A percentile compares a stretch with the other conserved stretches of the same genome.
These are phyloP conservation scores for Cladosporium colombiae DNA, from an alignment of 2,329 filamentous ascomycete species.

Conservation along the genomic window DNA sequence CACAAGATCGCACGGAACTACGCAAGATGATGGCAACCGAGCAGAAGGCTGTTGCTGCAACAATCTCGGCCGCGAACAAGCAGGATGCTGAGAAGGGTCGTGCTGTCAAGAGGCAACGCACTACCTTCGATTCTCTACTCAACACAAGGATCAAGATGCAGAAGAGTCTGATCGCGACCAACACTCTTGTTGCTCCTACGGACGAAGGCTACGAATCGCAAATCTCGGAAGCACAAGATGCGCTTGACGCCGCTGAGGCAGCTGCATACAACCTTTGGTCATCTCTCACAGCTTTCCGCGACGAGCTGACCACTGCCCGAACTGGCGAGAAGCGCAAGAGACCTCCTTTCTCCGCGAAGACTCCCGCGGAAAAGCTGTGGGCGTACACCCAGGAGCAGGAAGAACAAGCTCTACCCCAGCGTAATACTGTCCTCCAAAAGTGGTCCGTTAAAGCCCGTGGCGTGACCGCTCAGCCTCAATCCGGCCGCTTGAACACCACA, in stretches of 20 bases:
- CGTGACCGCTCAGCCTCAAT: conserved; percentile 57
- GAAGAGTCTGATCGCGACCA: conserved; percentile 81
- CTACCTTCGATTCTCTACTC: conserved; percentile 82
- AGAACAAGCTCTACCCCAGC: conserved; percentile 56
- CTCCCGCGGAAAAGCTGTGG: conserved; percentile 69
- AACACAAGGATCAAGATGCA: conserved; percentile 91
- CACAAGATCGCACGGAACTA: conserved; percentile 54
- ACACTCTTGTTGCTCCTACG: conserved; percentile 59
- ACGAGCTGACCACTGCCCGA: conserved; percentile 56
- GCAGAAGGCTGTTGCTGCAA: conserved; percentile 65
- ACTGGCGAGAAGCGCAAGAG: conserved; percentile 63
- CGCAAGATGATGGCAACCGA: conserved; percentile 68
- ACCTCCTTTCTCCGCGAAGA: conserved; percentile 52
- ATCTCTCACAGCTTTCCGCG: conserved; percentile 70
- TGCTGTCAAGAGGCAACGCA: conserved; percentile 83
- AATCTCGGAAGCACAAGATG: conserved; percentile 31
- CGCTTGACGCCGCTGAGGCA: conserved; percentile 77
- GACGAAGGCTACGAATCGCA: conserved; percentile 23
- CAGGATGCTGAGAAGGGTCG: conserved; percentile 81
- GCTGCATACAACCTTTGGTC: conserved; percentile 85
- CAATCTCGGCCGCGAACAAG: conserved; percentile 66
- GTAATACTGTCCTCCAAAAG: conserved; percentile 77
- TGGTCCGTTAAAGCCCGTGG: conserved; percentile 82
- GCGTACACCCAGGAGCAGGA: conserved; percentile 69
- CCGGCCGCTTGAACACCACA: conserved; percentile 61